These are phyloP conservation scores for Amorphotheca resinae DNA, from an alignment of 495 filamentous ascomycete genomes.

Conservation along the genomic window DNA sequence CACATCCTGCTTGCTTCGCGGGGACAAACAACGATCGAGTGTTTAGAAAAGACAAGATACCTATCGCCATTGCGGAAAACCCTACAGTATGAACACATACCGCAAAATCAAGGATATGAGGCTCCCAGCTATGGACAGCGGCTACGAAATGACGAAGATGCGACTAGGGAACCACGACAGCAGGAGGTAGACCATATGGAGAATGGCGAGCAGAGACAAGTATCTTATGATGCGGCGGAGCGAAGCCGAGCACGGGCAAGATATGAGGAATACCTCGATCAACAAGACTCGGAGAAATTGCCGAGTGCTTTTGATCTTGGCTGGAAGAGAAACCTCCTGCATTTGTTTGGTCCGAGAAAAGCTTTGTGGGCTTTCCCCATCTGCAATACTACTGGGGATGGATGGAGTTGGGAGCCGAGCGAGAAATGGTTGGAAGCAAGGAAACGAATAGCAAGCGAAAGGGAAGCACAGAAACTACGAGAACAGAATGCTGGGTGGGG, in stretches of 20 bases:
- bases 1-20: conserved; percentile 70
- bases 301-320: conserved; percentile 92
- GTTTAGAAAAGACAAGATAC: conserved; percentile 87
- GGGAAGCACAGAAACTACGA: conserved; percentile 46
- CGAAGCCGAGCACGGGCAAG: conserved; percentile 53
- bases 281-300: conserved; percentile 71
- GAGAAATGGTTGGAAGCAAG: conserved; percentile 54
- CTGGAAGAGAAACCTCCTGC: conserved; percentile 59
- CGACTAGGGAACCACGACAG: conserved; percentile 19
- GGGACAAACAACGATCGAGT: conserved; percentile 89
- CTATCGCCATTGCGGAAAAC: conserved; percentile 61
- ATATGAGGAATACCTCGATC: conserved; percentile 81
- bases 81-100: conserved; percentile 47
- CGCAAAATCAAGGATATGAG: conserved; percentile 21
- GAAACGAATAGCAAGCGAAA: conserved; percentile 42
- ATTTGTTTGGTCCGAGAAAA: conserved; percentile 65
- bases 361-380: conserved; percentile 70
- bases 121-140: conserved; percentile 60
- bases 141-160: conserved; percentile 62
- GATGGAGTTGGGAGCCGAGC: conserved; percentile 91
- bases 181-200: neutral
- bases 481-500: conserved; percentile 46
- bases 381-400: conserved; percentile 74
- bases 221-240: conserved; percentile 58
- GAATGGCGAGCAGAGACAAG: conserved; percentile 8